phyloP scores from a whole-genome alignment of 2,329 filamentous ascomycete species.

The Hypoxylon sp. region DNA sequence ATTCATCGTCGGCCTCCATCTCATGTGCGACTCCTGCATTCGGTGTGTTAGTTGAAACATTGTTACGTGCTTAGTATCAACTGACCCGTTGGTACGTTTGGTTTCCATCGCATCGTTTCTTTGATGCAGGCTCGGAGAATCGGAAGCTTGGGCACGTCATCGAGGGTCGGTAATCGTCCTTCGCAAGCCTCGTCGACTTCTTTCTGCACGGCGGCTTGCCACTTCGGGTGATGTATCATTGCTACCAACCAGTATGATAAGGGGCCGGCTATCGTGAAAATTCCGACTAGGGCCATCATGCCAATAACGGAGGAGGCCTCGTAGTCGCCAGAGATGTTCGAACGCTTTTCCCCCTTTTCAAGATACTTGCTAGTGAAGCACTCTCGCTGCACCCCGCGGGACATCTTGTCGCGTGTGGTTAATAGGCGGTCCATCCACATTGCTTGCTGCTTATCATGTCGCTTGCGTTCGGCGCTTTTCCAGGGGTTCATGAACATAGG shows the following conservation, averaged over 20 bases:
- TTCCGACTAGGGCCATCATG: constrained; percentile 56
- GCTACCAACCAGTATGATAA: constrained; percentile 56
- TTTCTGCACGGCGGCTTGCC: constrained; percentile 60
- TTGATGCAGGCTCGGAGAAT: constrained; percentile 62
- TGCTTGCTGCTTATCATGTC: constrained; percentile 65
- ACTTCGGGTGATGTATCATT: constrained; percentile 64
- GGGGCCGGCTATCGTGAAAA: constrained; percentile 56
- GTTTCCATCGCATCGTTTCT: constrained; percentile 60
- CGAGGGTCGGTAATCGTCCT: constrained; percentile 59
- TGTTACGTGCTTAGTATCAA: background rate
- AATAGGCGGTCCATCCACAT: constrained; percentile 66
- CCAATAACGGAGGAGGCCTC: constrained; percentile 54
- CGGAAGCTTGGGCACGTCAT: constrained; percentile 59
- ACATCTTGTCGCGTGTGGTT: constrained; percentile 57
- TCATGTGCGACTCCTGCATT: constrained; percentile 63
- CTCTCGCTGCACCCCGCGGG: constrained; percentile 55
- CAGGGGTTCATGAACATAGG: constrained; percentile 65
- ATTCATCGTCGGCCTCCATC: constrained; percentile 64
- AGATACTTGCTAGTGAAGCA: constrained; percentile 60
- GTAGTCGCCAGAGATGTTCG: constrained; percentile 51
- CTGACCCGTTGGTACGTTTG: constrained; percentile 59
- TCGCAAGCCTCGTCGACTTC: constrained; percentile 61
- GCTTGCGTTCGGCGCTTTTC: constrained; percentile 65
- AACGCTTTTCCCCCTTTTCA: constrained; percentile 53
- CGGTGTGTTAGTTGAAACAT: constrained; percentile 22